Base-by-base conservation (phyloP, 2,329 filamentous ascomycete species). In the Blumeria hordei region DNA sequence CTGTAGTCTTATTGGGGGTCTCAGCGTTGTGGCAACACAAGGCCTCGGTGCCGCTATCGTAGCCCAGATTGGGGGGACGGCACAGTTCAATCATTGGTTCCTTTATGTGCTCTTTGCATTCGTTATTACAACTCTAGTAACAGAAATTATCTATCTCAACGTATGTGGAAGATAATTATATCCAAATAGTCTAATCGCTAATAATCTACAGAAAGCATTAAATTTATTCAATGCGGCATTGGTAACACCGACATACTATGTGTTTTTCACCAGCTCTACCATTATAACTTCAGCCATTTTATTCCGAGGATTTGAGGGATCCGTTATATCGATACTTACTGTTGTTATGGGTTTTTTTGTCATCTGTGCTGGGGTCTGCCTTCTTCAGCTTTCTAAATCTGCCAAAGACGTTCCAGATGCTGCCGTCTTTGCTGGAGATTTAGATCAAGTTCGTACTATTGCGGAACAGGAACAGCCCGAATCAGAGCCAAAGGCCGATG, bases 81-180 rank as follows among this genome's bases (percentile, higher is more conserved):
- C 81, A 1, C 88, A 98, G 72, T 96, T 94, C 69, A 94, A 95
- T 67, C 80, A 96, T 66, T 96, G 90, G 90, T 98, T 98, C 65
- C 70, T 94, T 41, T 98, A 94, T 69, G 81, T 96, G 5, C 70
- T 96, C 35, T 71, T 96, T 55, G 85, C 88, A 5, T 96, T 98
- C 68, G 88, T 96, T 54, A 74, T 96, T 59, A 70, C 72, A n/a
- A 96, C 92, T 0, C 72, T 98, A 10, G 62, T 96, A 62, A 94
- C 87, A 0, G 92, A 96, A 69, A 95, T 98, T 59, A 82, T 96
- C 60, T 98, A 83, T 66, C 73, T 98, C 44, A 98, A 98, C 67
- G 90, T 93, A 72, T 75, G 88, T 77, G 6, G 8, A 8, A 9
- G 35, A 10, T 37, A 6, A 37, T 3, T 16, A 11, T 12, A 21